Conservation (phyloP, 805 yeast genomes). For the Yamadazyma ubonensis region DNA sequence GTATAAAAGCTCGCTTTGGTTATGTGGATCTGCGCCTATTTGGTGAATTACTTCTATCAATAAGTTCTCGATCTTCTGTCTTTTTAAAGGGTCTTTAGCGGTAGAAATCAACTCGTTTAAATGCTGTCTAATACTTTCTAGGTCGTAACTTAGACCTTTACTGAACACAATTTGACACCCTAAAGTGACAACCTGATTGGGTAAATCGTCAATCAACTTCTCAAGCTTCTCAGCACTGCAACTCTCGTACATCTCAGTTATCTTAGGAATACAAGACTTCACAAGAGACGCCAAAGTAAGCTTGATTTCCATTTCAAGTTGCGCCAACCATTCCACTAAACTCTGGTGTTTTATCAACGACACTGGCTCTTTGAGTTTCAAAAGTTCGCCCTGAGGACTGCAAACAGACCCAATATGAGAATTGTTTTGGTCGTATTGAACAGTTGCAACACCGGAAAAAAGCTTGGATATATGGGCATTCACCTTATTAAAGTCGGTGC, state of each 20-base stretch:
- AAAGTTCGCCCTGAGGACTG: slow-evolving; percentile 67
- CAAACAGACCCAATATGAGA: slow-evolving; percentile 44
- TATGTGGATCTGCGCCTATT: slow-evolving; percentile 29
- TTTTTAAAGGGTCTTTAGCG: not conserved
- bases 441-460: slow-evolving; percentile 60
- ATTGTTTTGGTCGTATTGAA: slow-evolving; percentile 35
- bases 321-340: slow-evolving; percentile 61
- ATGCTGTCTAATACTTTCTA: not conserved
- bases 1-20: slow-evolving; percentile 11
- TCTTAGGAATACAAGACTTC: not conserved
- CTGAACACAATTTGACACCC: slow-evolving; percentile 63
- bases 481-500: slow-evolving; percentile 43
- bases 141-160: slow-evolving; percentile 27
- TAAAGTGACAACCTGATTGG: slow-evolving; percentile 58
- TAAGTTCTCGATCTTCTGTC: slow-evolving; percentile 51
- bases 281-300: slow-evolving; percentile 43
- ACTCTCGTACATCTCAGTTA: not conserved
- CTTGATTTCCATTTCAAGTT: slow-evolving; percentile 55
- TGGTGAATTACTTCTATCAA: slow-evolving; percentile 69
- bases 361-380: slow-evolving; percentile 45
- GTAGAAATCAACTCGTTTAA: not conserved
- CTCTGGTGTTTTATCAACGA: slow-evolving; percentile 39
- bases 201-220: slow-evolving; percentile 39
- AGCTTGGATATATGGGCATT: slow-evolving; percentile 66
- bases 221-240: not conserved